Evolutionary conservation across 176 grass and related monocot species (phyloP).

Genomic region (Ananas comosus): DNA sequence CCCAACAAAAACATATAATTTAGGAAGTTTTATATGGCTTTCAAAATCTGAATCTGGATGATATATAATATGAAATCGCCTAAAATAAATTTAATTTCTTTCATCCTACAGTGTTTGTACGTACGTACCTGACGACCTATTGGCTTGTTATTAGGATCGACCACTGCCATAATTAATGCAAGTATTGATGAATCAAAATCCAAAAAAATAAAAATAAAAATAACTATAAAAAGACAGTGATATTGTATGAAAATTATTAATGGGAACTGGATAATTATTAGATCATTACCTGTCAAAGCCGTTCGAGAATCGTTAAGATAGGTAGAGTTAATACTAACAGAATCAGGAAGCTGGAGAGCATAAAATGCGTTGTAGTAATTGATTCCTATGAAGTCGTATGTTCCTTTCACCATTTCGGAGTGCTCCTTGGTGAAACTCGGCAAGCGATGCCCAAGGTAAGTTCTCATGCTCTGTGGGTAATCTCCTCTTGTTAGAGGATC

Average conservation of each 20-base stretch:
- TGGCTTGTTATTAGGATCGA: slow-evolving; percentile 1
- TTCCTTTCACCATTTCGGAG: slow-evolving; percentile 32
- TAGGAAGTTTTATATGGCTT: not conserved
- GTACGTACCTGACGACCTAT: slow-evolving; percentile 18
- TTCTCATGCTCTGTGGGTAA: slow-evolving; percentile 40
- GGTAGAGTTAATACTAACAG: not conserved
- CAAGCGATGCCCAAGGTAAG: slow-evolving; percentile 26
- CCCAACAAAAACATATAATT: too few relatives aligned
- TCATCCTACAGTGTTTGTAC: too few relatives aligned
- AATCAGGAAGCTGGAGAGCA: slow-evolving; percentile 7
- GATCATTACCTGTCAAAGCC: too few relatives aligned
- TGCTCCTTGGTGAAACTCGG: slow-evolving; percentile 40
- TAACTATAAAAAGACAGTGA: not conserved
- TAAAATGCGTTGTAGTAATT: slow-evolving; percentile 46
- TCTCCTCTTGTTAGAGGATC: slow-evolving; percentile 37
- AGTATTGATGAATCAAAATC: not conserved
- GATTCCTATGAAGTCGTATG: slow-evolving; percentile 60
- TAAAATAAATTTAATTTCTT: too few relatives aligned
- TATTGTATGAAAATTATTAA: not conserved
- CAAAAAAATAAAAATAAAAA: too few relatives aligned
- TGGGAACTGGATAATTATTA: too few relatives aligned
- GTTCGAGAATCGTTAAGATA: too few relatives aligned
- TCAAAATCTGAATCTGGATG: not conserved
- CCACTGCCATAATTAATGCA: not conserved
- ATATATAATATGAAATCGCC: too few relatives aligned